Base-by-base conservation (phyloP, 2,329 filamentous ascomycete genomes). In the Madurella mycetomatis region DNA sequence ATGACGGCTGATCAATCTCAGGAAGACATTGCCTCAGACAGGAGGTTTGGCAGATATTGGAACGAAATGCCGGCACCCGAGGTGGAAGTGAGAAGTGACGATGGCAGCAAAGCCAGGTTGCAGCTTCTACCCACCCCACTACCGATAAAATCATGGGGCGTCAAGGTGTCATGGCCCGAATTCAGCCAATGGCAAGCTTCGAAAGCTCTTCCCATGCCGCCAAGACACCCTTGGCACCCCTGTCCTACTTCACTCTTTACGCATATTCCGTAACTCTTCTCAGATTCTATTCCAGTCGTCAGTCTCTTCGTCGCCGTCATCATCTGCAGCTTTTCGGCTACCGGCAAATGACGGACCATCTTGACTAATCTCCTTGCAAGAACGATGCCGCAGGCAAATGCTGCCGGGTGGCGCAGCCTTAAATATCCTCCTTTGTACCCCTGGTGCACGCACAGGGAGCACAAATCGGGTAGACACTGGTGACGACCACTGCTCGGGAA, bases 171-270 rank as follows among this genome's bases (percentile, higher is more conserved):
- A 44, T n/a, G 18, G 37, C 15, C 7, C 9, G 11, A 25, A 15
- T 49, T n/a, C 41, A 53, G 53, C 57, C 56, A 60, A 60, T 61
- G 54, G 41, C 41, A 44, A 51, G 44, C 52, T 53, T 40, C 43
- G 54, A 16, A 41, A 46, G 41, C 42, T 39, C 19, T 25, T 30
- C 44, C 50, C 49, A 47, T 46, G 48, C 49, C 52, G 47, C 54
- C 46, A 50, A 59, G 57, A 48, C 25, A 7, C 7, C 25, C 25
- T 25, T 3, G 25, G 25, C 25, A 3, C 25, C 25, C 25, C 25
- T 25, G 25, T 25, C 25, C 3, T 25, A 4, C 25, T 25, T 25
- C 25, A 3, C 25, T 25, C 25, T 25, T 7, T 25, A 25, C 7
- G 25, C 7, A 25, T 25, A 25, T 25, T 25, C 7, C 25, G 25